Conservation (phyloP, 2,329 filamentous ascomycete genomes). For the Raffaelea deltoideospora region DNA sequence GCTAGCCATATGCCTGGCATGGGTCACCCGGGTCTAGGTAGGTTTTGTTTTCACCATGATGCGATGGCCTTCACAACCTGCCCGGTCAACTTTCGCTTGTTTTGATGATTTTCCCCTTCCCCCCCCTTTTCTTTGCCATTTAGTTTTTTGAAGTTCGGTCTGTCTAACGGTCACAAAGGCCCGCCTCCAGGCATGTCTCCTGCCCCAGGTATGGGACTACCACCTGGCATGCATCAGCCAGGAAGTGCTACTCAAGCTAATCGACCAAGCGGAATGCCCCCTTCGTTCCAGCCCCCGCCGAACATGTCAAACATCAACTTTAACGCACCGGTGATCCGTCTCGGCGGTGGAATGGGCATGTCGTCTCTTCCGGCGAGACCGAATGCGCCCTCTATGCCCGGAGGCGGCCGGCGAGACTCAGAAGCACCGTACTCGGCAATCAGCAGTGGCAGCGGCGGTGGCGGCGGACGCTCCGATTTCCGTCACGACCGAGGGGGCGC, state of each 20-base stretch:
- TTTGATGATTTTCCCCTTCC: too few species aligned
- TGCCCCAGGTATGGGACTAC: slow-evolving; percentile 65
- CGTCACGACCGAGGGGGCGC: slow-evolving; percentile 30
- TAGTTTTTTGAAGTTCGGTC: background rate
- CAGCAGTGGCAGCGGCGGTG: slow-evolving; percentile 9
- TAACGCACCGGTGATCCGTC: slow-evolving; percentile 85
- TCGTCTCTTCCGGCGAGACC: slow-evolving; percentile 9
- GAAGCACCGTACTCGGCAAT: slow-evolving; percentile 23
- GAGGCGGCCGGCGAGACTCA: slow-evolving; percentile 31
- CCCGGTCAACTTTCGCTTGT: too few species aligned
- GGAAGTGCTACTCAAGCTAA: slow-evolving; percentile 55
- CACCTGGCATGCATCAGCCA: slow-evolving; percentile 63
- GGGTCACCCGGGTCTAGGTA: slow-evolving; percentile 73
- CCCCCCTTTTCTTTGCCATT: background rate
- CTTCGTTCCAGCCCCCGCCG: slow-evolving; percentile 73
- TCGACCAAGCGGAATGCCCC: slow-evolving; percentile 64
- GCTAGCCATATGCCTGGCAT: slow-evolving; percentile 47
- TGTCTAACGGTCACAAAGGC: slow-evolving; percentile 34
- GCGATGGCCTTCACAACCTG: too few species aligned
- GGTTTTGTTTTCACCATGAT: slow-evolving; percentile 16
- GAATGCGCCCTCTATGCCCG: slow-evolving; percentile 43
- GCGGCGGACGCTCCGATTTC: slow-evolving; percentile 2
- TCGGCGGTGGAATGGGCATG: slow-evolving; percentile 47
- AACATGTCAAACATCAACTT: slow-evolving; percentile 98
- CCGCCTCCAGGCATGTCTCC: slow-evolving; percentile 68